Evolutionary conservation across 1,284 basidiomycete genomes (phyloP), one percentile per base, ranked within the genome.

Genomic region (Agaricales sp.): DNA sequence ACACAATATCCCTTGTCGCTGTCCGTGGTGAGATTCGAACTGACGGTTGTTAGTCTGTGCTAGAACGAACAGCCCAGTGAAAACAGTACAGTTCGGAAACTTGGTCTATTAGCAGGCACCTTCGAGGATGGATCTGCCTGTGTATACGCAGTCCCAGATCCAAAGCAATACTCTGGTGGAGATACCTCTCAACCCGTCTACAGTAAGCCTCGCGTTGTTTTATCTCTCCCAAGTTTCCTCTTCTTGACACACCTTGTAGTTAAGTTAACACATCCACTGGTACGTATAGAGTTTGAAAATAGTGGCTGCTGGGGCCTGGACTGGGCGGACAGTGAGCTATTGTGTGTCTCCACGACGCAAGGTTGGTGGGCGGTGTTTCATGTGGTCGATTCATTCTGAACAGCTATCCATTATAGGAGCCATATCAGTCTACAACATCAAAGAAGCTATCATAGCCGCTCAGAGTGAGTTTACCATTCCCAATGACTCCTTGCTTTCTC

Each of bases 101-200:
- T 96, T 0, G 93, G 93, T 1, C 61, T 96, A 13, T 59, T 96
- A 12, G 88, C 80, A 0, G 91, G 85, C 1, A 78, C 83, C 0
- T 92, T 92, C 51, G 80, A 84, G 57, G 90, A 95, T 59, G 92
- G 92, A 1, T 81, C 83, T 0, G 63, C 92, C 16, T 78, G 78
- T 0, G 62, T 95, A 20, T 92, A 81, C 55, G 70, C 75, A 1
- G 74, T 95, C 1, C 92, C 92, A 2, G 77, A 87, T 52, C 91
- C 63, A 2, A 50, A 47, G 24, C 59, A 55, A 41, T 41, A 41
- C 18, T n/a, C 13, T 8, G 18, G 39, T 2, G 51, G 62, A 19
- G 57, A 69, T 50, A 14, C 54, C 1, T 46, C 58, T 13, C 51
- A 54, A 30, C 73, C 74, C 45, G 56, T 73, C 4, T 75, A 63